These are phyloP conservation scores for Penicillium egyptiacum DNA, from an alignment of 495 filamentous ascomycete species.

Conservation along the genomic window DNA sequence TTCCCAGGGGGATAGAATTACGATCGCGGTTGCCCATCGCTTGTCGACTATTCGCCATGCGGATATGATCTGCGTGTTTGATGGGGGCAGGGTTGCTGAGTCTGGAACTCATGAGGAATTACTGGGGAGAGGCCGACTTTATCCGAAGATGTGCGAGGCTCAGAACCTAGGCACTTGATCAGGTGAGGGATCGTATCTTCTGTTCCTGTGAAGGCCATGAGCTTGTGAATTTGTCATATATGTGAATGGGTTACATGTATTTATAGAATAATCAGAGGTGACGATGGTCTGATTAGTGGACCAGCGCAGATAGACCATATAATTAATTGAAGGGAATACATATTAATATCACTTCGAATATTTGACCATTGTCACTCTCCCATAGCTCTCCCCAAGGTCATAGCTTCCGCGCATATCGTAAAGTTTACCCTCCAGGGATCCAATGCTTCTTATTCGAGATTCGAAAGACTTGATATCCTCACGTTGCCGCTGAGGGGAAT, in stretches of 20 bases:
- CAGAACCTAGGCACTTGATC: slow-evolving; percentile 10
- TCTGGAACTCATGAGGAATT: slow-evolving; percentile 61
- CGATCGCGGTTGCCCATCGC: slow-evolving; percentile 49
- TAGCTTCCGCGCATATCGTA: too few relatives aligned
- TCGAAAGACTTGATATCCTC: too few relatives aligned
- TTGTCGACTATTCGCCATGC: slow-evolving; percentile 81
- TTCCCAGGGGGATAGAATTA: slow-evolving; percentile 35
- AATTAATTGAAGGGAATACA: not conserved
- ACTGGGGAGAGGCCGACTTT: not conserved
- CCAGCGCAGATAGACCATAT: not conserved
- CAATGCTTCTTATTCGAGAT: too few relatives aligned
- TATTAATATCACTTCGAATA: too few relatives aligned
- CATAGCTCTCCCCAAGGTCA: too few relatives aligned
- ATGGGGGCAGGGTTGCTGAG: slow-evolving; percentile 70
- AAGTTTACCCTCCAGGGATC: too few relatives aligned
- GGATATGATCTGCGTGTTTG: slow-evolving; percentile 87
- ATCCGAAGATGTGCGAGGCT: slow-evolving; percentile 13
- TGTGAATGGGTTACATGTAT: too few relatives aligned
- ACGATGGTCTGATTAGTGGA: not conserved
- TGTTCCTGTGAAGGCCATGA: not conserved
- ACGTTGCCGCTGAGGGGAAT: too few relatives aligned
- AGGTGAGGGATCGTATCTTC: not conserved
- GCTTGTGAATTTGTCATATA: not conserved
- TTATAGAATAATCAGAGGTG: not conserved
- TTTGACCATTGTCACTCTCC: too few relatives aligned